Base-by-base conservation (phyloP, 2,329 filamentous ascomycete genomes). In the Geosmithia putterillii region DNA sequence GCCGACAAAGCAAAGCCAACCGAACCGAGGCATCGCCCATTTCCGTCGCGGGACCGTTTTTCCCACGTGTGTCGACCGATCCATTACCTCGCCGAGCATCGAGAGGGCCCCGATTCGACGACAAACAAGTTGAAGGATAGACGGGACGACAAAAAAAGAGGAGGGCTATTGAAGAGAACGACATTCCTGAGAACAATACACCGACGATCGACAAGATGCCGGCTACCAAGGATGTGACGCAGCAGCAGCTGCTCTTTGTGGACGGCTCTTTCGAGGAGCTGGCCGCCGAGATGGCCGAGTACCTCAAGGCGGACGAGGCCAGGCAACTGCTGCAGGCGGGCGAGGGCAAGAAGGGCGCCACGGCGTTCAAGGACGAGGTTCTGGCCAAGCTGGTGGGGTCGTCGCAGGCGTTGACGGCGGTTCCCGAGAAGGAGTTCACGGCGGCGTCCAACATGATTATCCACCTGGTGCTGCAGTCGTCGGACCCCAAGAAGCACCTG, bases 391-490 rank as follows among this genome's bases (percentile, higher is more conserved):
- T 98, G 51, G 86, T 96, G 48, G 79, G 81, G 52, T 84, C 85
- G 45, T 87, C 86, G 43, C 66, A 75, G 43, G 76, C 75, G 42
- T 73, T 98, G 60, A 94, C 89, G 66, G 75, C 76, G 49, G 86
- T 88, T 44, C 86, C 90, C 46, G 92, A 98, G 74, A 94, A 92
- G 76, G 90, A 96, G 66, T 92, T 95, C 63, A 89, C 87, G 47
- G 83, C 90, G 46, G 87, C 90, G 48, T 95, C 95, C 70, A 96
- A 98, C 70, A 83, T 96, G 54, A 82, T 98, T 62, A 82, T 96
- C 59, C 86, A 95, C 71, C 81, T 98, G 47, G 79, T 94, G 52
- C 75, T 87, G 56, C 86, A 94, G 67, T 86, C 88, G 47, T 79
- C 84, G 55, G 86, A 89, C 54, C 77, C 84, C 52, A 83, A 87